Evolutionary conservation across 257 asterid genomes (phyloP).

Genomic region (Nicotiana otophora): DNA sequence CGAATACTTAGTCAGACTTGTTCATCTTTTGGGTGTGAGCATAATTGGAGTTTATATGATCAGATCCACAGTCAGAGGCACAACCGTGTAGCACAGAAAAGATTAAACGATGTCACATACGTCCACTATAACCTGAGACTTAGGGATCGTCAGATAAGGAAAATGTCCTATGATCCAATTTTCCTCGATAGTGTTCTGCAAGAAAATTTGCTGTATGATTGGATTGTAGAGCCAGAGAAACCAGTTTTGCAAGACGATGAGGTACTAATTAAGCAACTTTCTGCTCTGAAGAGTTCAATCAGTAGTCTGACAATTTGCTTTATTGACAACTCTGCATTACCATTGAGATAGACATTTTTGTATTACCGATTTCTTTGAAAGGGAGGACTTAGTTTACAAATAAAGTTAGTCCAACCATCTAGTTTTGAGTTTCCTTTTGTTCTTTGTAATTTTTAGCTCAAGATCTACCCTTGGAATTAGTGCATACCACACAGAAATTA

Average conservation of each 20-base stretch:
- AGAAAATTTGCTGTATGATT: constrained; percentile 61
- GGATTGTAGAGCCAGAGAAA: constrained; percentile 75
- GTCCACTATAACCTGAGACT: constrained; percentile 89
- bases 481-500: background rate
- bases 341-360: background rate
- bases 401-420: background rate
- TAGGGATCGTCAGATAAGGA: constrained; percentile 77
- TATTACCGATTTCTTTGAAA: background rate
- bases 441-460: background rate
- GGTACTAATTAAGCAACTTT: constrained; percentile 32
- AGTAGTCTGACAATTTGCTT: background rate
- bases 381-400: background rate
- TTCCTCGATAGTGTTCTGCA: constrained; percentile 57
- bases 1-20: constrained; percentile 88
- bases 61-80: constrained; percentile 56
- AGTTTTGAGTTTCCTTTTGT: background rate
- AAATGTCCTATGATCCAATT: constrained; percentile 45
- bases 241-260: constrained; percentile 68
- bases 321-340: background rate
- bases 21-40: constrained; percentile 83
- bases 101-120: constrained; percentile 54
- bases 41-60: constrained; percentile 84
- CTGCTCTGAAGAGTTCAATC: background rate
- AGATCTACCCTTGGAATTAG: background rate
- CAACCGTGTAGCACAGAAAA: constrained; percentile 63